Percentiles rank a stretch among this genome's conserved stretches.
Conservation (phyloP, 805 yeast species). For the Nakazawaea holstii region DNA sequence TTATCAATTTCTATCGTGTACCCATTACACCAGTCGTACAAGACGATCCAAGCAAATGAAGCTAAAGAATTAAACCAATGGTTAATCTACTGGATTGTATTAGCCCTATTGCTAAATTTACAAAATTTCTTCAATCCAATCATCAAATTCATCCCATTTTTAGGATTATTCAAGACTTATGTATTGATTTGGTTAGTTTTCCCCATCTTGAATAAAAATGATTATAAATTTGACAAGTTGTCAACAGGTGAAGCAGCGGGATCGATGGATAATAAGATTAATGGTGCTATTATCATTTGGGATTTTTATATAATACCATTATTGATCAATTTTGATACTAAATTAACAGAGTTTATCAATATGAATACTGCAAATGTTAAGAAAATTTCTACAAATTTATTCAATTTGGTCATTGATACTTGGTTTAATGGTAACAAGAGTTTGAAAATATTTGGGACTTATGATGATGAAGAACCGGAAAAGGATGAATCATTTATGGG, state of each 20-base stretch:
- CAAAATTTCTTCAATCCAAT: conserved; percentile 27
- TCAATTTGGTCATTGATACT: conserved; percentile 10
- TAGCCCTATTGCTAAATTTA: conserved; percentile 30
- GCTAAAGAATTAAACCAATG: conserved; percentile 26
- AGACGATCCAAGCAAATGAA: conserved; percentile 10
- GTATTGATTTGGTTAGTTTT: conserved; percentile 51
- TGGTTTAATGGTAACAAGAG: conserved; percentile 3
- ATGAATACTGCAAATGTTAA: conserved; percentile 9
- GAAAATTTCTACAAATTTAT: conserved; percentile 6
- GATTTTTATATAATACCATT: conserved; percentile 31
- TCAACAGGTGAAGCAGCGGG: no score
- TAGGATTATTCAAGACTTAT: conserved; percentile 37
- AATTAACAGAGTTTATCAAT: conserved; percentile 23
- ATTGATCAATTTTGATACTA: conserved; percentile 27
- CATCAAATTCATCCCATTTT: conserved; percentile 46
- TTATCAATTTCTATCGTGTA: conserved; percentile 32
- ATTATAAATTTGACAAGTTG: conserved; percentile 7
- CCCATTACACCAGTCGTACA: conserved; percentile 32
- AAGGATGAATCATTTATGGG: conserved; percentile 11
- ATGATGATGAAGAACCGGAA: not conserved
- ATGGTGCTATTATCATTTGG: conserved; percentile 38
- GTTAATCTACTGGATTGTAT: conserved; percentile 65
- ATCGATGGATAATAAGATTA: conserved; percentile 1
- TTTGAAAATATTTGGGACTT: conserved; percentile 8
- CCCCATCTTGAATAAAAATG: conserved; percentile 13